These are phyloP conservation scores for Lipomyces anomalus DNA, from an alignment of 805 yeast genomes.

Conservation along the genomic window DNA sequence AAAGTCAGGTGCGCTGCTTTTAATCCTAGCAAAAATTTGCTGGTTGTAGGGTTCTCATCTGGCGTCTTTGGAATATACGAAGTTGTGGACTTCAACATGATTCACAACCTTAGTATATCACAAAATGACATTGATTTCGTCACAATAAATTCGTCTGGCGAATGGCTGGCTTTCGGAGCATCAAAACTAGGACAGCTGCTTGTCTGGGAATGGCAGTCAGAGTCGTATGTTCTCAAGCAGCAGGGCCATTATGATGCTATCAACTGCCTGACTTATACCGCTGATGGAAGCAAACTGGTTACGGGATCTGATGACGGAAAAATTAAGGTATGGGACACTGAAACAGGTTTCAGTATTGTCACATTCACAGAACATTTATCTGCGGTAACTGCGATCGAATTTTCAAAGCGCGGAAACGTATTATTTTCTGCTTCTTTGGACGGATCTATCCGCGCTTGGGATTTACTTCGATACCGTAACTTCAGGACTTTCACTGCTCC, in stretches of 20 bases:
- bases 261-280: conserved; percentile 79
- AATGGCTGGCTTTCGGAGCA: conserved; percentile 96
- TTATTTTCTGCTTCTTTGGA: conserved; percentile 87
- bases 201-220: conserved; percentile 99
- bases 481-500: conserved; percentile 93
- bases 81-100: conserved; percentile 66
- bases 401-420: conserved; percentile 86
- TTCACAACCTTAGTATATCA: conserved; percentile 89
- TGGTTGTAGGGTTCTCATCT: conserved; percentile 82
- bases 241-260: conserved; percentile 95
- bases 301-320: conserved; percentile 97
- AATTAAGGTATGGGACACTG: conserved; percentile 92
- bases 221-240: conserved; percentile 87
- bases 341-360: conserved; percentile 84
- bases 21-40: conserved; percentile 61
- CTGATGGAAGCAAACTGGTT: conserved; percentile 87
- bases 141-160: conserved; percentile 74
- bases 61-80: conserved; percentile 93
- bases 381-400: conserved; percentile 79
- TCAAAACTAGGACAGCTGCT: conserved; percentile 83
- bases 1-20: conserved; percentile 77
- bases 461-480: conserved; percentile 83
- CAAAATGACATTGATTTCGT: conserved; percentile 84
- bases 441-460: conserved; percentile 98
- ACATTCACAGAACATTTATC: conserved; percentile 89